Base-by-base conservation (phyloP, 169 alveolate species). In the Fabrea salina region DNA sequence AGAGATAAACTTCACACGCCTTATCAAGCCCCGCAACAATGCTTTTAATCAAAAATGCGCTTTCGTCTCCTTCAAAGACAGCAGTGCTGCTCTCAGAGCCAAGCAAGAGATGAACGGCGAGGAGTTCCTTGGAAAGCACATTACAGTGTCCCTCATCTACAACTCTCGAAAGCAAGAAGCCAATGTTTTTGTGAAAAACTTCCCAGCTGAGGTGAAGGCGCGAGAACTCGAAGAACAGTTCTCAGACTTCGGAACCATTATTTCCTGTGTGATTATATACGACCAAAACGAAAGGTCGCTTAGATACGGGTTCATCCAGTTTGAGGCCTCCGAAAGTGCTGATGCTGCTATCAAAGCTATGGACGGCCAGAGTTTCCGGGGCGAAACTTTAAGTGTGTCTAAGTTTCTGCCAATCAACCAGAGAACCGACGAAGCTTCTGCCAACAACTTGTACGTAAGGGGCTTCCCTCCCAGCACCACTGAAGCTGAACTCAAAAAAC, bases 301-400 rank as follows among this genome's bases (percentile, higher is more conserved):
- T 19, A 30, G 76, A n/a, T 66, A 66, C 32, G 76, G 76, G 35
- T 66, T 66, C 8, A 30, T 66, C 22, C 76, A 66, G 57, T 66
- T 37, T 11, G 76, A 58, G 5, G 33, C 22, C 27, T 0, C 22
- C 25, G 71, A 58, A 58, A 27, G 43, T 35, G 71, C 71, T 22
- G 43, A 6, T 6, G 47, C 35, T 2, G 71, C 71, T 0, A 58
- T 58, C 35, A 27, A 58, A 58, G 33, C 27, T 43, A 58, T 22
- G 35, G 33, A 58, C 33, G 71, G 71, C 0, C n/a, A 27, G 11
- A 27, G 35, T 43, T 58, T 37, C 49, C 71, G 1, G 11, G 71
- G 71, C 16, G 27, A 58, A 22, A 43, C n/a, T 30, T 16, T 58
- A 30, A 22, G 27, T 1, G 71, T 58, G 35, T 32, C 35, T 30